phyloP scores from a whole-genome alignment of 2,329 filamentous ascomycete genomes.

The Exutisphaerella laricina region DNA sequence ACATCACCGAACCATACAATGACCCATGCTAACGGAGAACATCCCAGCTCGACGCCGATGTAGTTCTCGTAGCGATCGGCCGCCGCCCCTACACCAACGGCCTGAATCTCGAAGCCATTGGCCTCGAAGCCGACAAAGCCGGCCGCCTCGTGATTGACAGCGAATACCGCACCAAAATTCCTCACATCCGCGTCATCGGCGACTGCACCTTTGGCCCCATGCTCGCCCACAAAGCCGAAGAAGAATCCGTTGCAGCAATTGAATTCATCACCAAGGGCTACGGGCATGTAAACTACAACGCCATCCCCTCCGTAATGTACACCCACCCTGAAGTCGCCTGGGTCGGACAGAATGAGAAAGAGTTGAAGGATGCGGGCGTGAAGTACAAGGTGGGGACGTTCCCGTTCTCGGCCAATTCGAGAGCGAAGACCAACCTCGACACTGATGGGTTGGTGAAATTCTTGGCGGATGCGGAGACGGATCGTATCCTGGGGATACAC shows the following conservation, averaged over 20 bases:
- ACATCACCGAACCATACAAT: background rate
- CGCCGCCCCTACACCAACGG: slow-evolving; percentile 90
- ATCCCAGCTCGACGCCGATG: slow-evolving; percentile 77
- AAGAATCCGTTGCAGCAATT: slow-evolving; percentile 89
- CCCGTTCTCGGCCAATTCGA: slow-evolving; percentile 96
- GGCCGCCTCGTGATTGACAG: slow-evolving; percentile 96
- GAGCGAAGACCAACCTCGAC: slow-evolving; percentile 98
- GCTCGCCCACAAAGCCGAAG: slow-evolving; percentile 99
- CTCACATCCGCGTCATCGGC: slow-evolving; percentile 94
- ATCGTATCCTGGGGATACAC: slow-evolving; percentile 90
- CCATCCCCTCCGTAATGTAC: slow-evolving; percentile 99
- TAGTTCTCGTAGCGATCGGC: slow-evolving; percentile 94
- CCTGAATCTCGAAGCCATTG: slow-evolving; percentile 89
- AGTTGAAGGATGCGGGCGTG: slow-evolving; percentile 81
- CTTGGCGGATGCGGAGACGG: slow-evolving; percentile 90
- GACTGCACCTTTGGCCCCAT: slow-evolving; percentile 92
- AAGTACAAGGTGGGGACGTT: slow-evolving; percentile 92
- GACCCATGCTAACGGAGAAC: slow-evolving; percentile 19
- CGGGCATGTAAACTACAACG: slow-evolving; percentile 97
- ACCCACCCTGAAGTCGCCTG: slow-evolving; percentile 97
- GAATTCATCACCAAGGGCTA: slow-evolving; percentile 98
- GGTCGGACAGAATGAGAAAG: slow-evolving; percentile 96
- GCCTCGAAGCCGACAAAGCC: slow-evolving; percentile 84
- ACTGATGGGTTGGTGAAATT: slow-evolving; percentile 97
- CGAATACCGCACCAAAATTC: slow-evolving; percentile 96